These are phyloP conservation scores for Wickerhamomyces chambardii DNA, from an alignment of 805 yeast genomes.

Conservation along the genomic window DNA sequence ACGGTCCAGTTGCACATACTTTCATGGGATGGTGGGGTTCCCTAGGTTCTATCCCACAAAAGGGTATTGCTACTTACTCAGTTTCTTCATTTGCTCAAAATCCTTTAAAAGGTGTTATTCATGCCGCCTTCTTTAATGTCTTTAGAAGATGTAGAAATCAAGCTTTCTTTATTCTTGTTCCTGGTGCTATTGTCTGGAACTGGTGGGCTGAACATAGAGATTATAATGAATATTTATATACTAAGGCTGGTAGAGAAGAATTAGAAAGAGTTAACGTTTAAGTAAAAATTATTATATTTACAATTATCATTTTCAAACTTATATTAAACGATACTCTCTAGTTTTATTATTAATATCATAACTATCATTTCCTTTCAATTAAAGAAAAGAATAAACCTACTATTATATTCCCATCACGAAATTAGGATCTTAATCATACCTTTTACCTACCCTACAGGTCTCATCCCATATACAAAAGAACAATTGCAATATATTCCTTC, in stretches of 20 bases:
- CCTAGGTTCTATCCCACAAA: conserved; percentile 81
- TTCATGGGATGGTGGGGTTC: conserved; percentile 99
- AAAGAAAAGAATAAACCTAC: too few relatives aligned
- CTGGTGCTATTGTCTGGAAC: conserved; percentile 75
- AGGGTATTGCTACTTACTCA: conserved; percentile 78
- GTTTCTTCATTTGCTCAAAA: conserved; percentile 91
- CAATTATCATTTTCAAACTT: too few relatives aligned
- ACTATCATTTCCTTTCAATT: too few relatives aligned
- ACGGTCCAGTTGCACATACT: conserved; percentile 60
- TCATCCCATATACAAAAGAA: too few relatives aligned
- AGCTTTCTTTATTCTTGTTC: conserved; percentile 66
- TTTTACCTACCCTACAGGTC: too few relatives aligned
- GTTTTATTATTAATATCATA: too few relatives aligned
- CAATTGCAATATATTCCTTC: too few relatives aligned
- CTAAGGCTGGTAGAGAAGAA: conserved; percentile 97
- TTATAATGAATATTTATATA: conserved; percentile 89
- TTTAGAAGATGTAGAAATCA: conserved; percentile 92
- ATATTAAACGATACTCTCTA: too few relatives aligned
- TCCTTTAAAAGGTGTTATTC: conserved; percentile 80
- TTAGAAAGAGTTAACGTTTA: conserved; percentile 52
- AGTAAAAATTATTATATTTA: not conserved
- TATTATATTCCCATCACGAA: too few relatives aligned
- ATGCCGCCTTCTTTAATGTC: conserved; percentile 84
- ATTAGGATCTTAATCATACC: too few relatives aligned
- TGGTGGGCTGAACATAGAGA: conserved; percentile 84